Evolutionary conservation across 2,329 filamentous ascomycete species (phyloP), one percentile per base, ranked within the genome.

Genomic region (Neonectria punicea): DNA sequence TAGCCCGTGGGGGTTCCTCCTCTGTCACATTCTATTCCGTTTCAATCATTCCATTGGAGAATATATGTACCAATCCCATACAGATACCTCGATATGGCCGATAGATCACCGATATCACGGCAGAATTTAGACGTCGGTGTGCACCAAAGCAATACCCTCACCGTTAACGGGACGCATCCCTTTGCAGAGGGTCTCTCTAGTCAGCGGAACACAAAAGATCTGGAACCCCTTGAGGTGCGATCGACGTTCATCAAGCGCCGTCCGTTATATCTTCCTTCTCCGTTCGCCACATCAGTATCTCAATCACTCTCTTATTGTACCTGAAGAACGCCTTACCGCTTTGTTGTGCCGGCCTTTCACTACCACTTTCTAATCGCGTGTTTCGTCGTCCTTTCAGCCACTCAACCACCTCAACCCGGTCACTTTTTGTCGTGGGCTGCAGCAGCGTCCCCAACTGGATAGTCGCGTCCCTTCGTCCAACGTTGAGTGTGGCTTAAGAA

Each of bases 101-200:
- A 61, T 60, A 25, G 32, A 30, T 28, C 20, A 14, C 22, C 16
- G 43, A 50, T 53, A 53, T 55, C 59, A 63, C 59, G 50, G 53
- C 66, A 62, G 34, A 65, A 66, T 65, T 44, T 22, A 53, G 70
- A 54, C 65, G 62, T 65, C 72, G 72, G 72, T 74, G 69, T 74
- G 72, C 62, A 72, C 36, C 30, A 72, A 71, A 71, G 59, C 67
- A 58, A 25, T 57, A 47, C 34, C n/a, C 20, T 41, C 43, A 51
- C 44, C 39, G 16, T 64, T 72, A 67, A 65, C 66, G 59, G 43
- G 53, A 62, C 28, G 18, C 51, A 65, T 58, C 39, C 11, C 61
- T 57, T n/a, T 36, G 55, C 51, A 47, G 58, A 72, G 50, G 53
- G 65, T 63, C 47, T 58, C 60, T 56, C 49, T 20, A 61, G 53